These are phyloP conservation scores for Aspergillus olivimuriae DNA, from an alignment of 495 filamentous ascomycete genomes.

Conservation along the genomic window DNA sequence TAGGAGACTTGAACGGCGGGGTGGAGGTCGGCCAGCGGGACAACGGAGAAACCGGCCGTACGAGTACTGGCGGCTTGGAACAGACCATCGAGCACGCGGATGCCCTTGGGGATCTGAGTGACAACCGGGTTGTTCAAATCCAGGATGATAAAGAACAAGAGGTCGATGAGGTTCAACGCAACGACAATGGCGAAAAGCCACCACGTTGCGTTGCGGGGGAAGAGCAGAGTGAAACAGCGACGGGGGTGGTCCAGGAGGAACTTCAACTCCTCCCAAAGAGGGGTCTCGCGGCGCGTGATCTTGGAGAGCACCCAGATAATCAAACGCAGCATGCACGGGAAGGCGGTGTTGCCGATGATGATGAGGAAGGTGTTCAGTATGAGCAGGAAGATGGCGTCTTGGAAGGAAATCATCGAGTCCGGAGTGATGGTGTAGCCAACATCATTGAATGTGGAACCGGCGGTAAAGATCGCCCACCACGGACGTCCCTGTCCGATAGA, in stretches of 20 bases:
- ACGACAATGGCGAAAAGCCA: conserved; percentile 89
- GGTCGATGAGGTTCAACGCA: conserved; percentile 70
- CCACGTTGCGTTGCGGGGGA: conserved; percentile 88
- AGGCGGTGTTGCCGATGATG: conserved; percentile 89
- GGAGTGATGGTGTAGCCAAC: conserved; percentile 81
- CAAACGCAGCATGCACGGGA: conserved; percentile 86
- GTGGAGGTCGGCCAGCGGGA: conserved; percentile 71
- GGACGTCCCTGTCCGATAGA: conserved; percentile 53
- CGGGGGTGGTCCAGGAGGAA: conserved; percentile 93
- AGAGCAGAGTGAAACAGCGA: conserved; percentile 89
- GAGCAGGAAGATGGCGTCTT: conserved; percentile 65
- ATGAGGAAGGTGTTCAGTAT: conserved; percentile 74
- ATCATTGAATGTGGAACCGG: conserved; percentile 83
- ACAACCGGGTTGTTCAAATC: conserved; percentile 71
- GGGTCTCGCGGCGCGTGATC: conserved; percentile 49
- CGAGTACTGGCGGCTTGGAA: conserved; percentile 85
- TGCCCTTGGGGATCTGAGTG: conserved; percentile 53
- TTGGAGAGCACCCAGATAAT: conserved; percentile 73
- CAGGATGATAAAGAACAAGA: conserved; percentile 84
- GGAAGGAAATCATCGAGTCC: conserved; percentile 87
- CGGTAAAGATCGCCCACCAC: conserved; percentile 91
- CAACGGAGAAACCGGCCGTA: conserved; percentile 79
- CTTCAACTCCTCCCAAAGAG: conserved; percentile 77
- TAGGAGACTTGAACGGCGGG: conserved; percentile 93
- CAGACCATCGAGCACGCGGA: conserved; percentile 71